A percentile compares a stretch with the other conserved stretches of the same genome.
phyloP scores from a whole-genome alignment of 2,329 filamentous ascomycete species.

The Chaetomium globosum region DNA sequence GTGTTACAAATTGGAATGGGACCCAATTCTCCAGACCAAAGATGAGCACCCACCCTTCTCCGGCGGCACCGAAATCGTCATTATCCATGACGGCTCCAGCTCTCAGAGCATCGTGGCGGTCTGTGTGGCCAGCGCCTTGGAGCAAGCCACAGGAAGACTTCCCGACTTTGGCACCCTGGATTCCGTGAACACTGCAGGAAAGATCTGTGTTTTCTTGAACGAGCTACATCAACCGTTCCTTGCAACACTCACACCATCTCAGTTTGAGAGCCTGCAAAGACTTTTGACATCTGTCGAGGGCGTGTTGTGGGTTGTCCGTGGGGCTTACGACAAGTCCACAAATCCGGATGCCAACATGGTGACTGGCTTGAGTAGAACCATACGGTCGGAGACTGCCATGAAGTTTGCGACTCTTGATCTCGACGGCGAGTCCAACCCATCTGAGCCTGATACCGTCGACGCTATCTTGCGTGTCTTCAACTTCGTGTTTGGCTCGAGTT shows the following conservation, averaged over 20 bases:
- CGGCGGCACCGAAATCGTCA: constrained; percentile 42
- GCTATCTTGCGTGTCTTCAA: constrained; percentile 43
- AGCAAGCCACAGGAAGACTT: constrained; percentile 41
- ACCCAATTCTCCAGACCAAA: constrained; percentile 41
- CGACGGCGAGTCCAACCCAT: constrained; percentile 40
- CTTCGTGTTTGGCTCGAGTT: constrained; percentile 42
- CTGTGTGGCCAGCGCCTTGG: constrained; percentile 42
- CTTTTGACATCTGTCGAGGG: constrained; percentile 44
- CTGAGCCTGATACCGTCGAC: constrained; percentile 35
- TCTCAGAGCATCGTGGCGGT: constrained; percentile 42
- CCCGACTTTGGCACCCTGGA: constrained; percentile 41
- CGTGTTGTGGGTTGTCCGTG: constrained; percentile 47
- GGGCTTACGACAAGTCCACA: constrained; percentile 44
- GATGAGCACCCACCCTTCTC: constrained; percentile 28
- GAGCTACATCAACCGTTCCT: constrained; percentile 52
- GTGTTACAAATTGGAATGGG: constrained; percentile 54
- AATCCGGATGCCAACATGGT: constrained; percentile 50
- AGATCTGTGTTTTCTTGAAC: constrained; percentile 48
- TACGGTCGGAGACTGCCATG: constrained; percentile 52
- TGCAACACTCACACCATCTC: constrained; percentile 43
- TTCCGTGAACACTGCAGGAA: constrained; percentile 40
- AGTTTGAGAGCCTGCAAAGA: constrained; percentile 46
- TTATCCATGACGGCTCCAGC: constrained; percentile 44
- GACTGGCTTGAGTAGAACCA: constrained; percentile 49
- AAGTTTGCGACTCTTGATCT: constrained; percentile 52